These are phyloP conservation scores for Zoysia japonica DNA, from an alignment of 176 grass and related monocot genomes.

Conservation along the genomic window DNA sequence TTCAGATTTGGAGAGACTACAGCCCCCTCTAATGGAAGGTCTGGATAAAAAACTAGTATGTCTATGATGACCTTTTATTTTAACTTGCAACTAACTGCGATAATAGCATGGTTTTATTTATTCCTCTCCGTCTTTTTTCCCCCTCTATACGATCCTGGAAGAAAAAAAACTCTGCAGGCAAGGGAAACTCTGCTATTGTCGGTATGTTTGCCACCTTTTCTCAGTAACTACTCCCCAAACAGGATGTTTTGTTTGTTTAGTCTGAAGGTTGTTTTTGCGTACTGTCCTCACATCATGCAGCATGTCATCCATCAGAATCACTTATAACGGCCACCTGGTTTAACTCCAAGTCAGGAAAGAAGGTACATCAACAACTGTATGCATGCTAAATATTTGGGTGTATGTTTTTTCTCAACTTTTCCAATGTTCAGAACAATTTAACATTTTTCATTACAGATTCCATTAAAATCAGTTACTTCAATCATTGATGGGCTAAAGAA, in stretches of 20 bases:
- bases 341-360: slow-evolving; percentile 76
- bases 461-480: slow-evolving; percentile 84
- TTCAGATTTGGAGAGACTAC: slow-evolving; percentile 71
- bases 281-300: slow-evolving; percentile 39
- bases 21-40: slow-evolving; percentile 77
- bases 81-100: neutral
- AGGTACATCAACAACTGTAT: slow-evolving; percentile 39
- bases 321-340: slow-evolving; percentile 72
- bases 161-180: slow-evolving; percentile 58
- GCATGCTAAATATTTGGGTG: neutral
- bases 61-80: slow-evolving; percentile 18
- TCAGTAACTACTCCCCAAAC: neutral
- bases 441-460: slow-evolving; percentile 48
- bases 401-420: neutral
- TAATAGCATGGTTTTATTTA: neutral
- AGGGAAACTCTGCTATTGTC: slow-evolving; percentile 48
- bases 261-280: neutral
- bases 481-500: slow-evolving; percentile 92
- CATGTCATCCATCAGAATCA: slow-evolving; percentile 34
- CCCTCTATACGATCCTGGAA: slow-evolving; percentile 10
- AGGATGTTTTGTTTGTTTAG: neutral
- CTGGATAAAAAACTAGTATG: slow-evolving; percentile 83
- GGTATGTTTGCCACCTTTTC: slow-evolving; percentile 40
- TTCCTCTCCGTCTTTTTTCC: neutral
- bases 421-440: neutral